Percentiles rank a stretch among this genome's conserved stretches.
These are phyloP conservation scores for Boletus eberwhitei DNA, from an alignment of 768 basidiomycete genomes.

Conservation along the genomic window DNA sequence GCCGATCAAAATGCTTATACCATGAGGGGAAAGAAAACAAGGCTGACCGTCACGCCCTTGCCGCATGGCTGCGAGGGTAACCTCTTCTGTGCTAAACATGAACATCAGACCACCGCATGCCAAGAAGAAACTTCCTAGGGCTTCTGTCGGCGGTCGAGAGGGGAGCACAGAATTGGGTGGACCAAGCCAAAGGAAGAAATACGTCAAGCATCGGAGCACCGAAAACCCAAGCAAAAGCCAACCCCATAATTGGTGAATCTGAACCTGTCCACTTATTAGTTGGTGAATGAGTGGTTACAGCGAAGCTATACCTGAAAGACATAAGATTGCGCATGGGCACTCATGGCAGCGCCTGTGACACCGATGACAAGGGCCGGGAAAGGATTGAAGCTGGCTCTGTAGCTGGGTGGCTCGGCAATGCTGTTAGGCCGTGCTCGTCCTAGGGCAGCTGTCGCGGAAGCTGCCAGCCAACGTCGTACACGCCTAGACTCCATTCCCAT, in stretches of 20 bases:
- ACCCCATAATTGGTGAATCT: constrained; percentile 92
- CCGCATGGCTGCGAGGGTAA: constrained; percentile 90
- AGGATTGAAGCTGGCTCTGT: constrained; percentile 80
- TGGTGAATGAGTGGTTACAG: neutral
- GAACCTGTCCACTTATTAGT: constrained; percentile 48
- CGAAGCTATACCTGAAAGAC: constrained; percentile 66
- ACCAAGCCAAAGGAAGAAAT: constrained; percentile 89
- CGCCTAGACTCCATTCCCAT: constrained; percentile 83
- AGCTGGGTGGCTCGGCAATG: constrained; percentile 67
- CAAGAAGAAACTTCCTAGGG: constrained; percentile 81
- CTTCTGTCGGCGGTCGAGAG: constrained; percentile 91
- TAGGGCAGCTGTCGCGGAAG: constrained; percentile 44
- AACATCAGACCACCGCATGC: constrained; percentile 87
- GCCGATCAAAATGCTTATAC: constrained; percentile 3
- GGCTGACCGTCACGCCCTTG: constrained; percentile 74
- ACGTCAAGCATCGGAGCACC: constrained; percentile 80
- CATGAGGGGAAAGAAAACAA: neutral
- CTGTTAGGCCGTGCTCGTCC: constrained; percentile 22
- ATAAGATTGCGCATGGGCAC: constrained; percentile 86
- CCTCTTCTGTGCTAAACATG: constrained; percentile 86
- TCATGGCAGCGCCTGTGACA: constrained; percentile 92
- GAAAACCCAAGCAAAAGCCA: constrained; percentile 77
- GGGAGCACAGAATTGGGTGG: constrained; percentile 85
- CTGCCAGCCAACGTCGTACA: constrained; percentile 71
- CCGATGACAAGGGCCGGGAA: constrained; percentile 92